These are phyloP conservation scores for Casaregolazyma lundiana DNA, from an alignment of 1,139 yeast species.

Conservation along the genomic window DNA sequence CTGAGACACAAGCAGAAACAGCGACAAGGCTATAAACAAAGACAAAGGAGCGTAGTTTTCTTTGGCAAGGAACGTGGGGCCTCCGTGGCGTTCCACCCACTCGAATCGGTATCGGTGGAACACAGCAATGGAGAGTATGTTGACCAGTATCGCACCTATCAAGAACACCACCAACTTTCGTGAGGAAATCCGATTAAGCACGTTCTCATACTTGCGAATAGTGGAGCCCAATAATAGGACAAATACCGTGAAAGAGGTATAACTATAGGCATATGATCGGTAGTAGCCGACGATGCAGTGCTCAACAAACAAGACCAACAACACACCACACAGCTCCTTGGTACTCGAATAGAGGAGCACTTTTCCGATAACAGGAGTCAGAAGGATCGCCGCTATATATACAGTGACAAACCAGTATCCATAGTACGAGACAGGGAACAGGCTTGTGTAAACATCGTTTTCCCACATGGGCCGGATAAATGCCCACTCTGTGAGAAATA, in stretches of 20 bases:
- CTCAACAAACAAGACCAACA: not conserved
- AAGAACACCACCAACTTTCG: not conserved
- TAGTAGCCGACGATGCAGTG: not conserved
- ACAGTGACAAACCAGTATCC: not conserved
- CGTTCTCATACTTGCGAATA: not conserved
- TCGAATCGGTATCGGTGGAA: not conserved
- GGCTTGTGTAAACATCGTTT: not conserved
- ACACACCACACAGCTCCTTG: not conserved
- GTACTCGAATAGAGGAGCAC: not conserved
- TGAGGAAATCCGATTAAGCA: not conserved
- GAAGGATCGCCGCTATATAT: not conserved
- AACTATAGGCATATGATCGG: not conserved
- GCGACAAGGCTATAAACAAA: not conserved
- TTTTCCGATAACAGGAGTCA: not conserved
- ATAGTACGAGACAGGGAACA: not conserved
- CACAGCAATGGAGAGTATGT: not conserved
- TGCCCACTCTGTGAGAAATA: not conserved
- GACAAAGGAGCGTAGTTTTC: not conserved
- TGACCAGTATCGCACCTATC: not conserved
- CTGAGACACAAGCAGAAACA: not conserved
- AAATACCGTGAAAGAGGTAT: not conserved
- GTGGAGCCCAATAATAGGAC: not conserved
- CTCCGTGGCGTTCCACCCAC: not conserved
- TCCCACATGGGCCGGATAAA: not conserved
- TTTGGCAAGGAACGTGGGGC: not conserved